Conservation (phyloP, 805 yeast genomes). For the Sugiyamaella valdiviana region DNA sequence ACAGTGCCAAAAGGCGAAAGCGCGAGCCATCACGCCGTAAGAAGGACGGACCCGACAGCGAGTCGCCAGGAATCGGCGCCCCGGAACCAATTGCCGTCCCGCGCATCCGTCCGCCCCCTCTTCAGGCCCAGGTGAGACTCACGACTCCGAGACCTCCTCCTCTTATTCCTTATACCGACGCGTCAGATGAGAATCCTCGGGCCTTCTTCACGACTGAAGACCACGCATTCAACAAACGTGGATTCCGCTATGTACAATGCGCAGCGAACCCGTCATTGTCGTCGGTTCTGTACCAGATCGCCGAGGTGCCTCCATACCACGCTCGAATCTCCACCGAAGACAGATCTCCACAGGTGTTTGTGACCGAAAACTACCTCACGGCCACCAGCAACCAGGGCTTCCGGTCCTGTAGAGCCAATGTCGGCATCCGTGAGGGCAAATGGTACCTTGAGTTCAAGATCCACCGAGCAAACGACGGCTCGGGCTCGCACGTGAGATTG, state of each 20-base stretch:
- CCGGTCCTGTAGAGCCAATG: constrained; percentile 69
- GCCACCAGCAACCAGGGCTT: constrained; percentile 69
- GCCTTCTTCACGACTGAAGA: constrained; percentile 55
- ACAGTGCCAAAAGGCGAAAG: constrained; percentile 1
- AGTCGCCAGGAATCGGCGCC: not conserved
- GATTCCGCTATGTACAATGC: constrained; percentile 76
- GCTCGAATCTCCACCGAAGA: constrained; percentile 63
- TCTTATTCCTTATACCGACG: constrained; percentile 5
- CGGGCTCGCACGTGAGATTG: constrained; percentile 57
- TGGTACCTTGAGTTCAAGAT: constrained; percentile 77
- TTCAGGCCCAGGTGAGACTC: constrained; percentile 12
- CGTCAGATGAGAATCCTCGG: not conserved
- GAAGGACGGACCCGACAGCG: not conserved
- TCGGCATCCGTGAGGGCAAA: constrained; percentile 68
- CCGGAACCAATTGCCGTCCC: not conserved
- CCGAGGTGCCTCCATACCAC: constrained; percentile 64
- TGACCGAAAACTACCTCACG: constrained; percentile 34
- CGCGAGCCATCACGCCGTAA: not conserved
- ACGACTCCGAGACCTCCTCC: constrained; percentile 12
- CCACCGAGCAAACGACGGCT: constrained; percentile 32
- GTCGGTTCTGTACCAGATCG: constrained; percentile 57
- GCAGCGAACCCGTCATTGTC: constrained; percentile 52
- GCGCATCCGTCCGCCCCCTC: constrained; percentile 16
- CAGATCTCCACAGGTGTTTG: constrained; percentile 51
- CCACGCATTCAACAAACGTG: constrained; percentile 69